Evolutionary conservation across 2,329 filamentous ascomycete genomes (phyloP), one percentile per base, ranked within the genome.

Genomic region (Drechslerella coelobrocha): DNA sequence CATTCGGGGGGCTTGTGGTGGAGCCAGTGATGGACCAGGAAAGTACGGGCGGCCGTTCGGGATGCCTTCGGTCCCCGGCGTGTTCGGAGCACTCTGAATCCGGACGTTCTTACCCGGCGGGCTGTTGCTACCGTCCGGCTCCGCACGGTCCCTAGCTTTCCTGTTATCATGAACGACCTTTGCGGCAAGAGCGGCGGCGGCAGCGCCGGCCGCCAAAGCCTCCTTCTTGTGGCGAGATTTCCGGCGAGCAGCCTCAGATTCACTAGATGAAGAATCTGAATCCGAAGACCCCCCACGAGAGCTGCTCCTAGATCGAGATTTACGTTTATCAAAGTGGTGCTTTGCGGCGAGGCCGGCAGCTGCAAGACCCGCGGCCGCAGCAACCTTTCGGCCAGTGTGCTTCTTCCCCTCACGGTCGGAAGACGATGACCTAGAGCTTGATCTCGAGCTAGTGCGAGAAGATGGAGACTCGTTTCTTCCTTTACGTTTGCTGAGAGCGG

Each of bases 151-250:
- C 48, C 53, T 68, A 2, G 51, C 54, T 39, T 72, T 72, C 37
- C 43, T 72, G 34, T 72, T 72, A 61, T 72, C 68, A 29, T 72
- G 68, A 29, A 56, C 61, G 19, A 61, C 61, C 61, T 72, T 72
- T 41, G 61, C 68, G 52, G 68, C 68, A 34, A 72, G 60, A 14
- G 68, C 68, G n/a, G 68, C 68, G 39, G 60, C 68, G 2, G 60
- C 68, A n/a, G 47, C 68, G 29, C 68, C 68, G 1, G 68, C 68
- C 27, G 68, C 68, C 12, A 72, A 19, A 17, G 68, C 68, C 45
- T 65, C 68, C 24, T 72, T 72, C 41, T 65, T 63, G 29, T 72
- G 68, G 27, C 68, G 59, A 17, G 59, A 63, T 43, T 65, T 60
- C 54, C 68, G 53, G 23, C 68, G 68, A 23, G 60, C 50, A 51